Conservation (phyloP, 2,329 filamentous ascomycete species). For the Pestalotiopsis sp. region DNA sequence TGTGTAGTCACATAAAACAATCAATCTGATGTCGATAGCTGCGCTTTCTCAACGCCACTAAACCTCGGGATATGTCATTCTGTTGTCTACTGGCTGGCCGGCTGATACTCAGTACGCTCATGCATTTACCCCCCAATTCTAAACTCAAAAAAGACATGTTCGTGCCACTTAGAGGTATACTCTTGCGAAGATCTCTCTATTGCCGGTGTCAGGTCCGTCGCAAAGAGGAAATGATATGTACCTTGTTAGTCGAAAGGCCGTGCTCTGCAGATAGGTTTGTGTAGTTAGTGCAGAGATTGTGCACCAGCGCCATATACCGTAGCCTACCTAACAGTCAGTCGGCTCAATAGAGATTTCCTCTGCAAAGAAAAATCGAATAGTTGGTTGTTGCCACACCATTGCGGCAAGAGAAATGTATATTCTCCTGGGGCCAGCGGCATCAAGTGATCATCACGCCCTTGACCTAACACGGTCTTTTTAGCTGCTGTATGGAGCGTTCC, state of each 20-base stretch:
- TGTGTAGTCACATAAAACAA: background rate
- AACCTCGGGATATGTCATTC: background rate
- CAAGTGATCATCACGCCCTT: conserved; percentile 3
- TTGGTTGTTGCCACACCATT: background rate
- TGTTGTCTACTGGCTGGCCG: background rate
- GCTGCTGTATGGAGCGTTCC: background rate
- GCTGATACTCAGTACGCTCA: background rate
- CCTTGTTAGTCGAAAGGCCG: background rate
- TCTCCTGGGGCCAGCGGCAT: background rate
- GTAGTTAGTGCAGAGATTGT: too few species aligned
- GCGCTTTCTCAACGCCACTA: background rate
- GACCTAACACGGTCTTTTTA: background rate
- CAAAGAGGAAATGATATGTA: conserved; percentile 4
- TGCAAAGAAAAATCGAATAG: background rate
- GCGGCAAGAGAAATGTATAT: background rate
- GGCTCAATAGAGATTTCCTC: background rate
- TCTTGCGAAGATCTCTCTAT: background rate
- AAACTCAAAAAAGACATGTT: background rate
- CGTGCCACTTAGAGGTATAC: background rate
- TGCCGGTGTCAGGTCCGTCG: background rate
- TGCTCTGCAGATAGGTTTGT: conserved; percentile 1
- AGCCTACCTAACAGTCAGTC: background rate
- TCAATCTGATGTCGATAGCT: background rate
- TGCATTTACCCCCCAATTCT: background rate
- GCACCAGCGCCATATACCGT: too few species aligned